A percentile compares a stretch with the other conserved stretches of the same genome.
Evolutionary conservation across 2,329 filamentous ascomycete genomes (phyloP).

Genomic region (Aspergillus sojae): DNA sequence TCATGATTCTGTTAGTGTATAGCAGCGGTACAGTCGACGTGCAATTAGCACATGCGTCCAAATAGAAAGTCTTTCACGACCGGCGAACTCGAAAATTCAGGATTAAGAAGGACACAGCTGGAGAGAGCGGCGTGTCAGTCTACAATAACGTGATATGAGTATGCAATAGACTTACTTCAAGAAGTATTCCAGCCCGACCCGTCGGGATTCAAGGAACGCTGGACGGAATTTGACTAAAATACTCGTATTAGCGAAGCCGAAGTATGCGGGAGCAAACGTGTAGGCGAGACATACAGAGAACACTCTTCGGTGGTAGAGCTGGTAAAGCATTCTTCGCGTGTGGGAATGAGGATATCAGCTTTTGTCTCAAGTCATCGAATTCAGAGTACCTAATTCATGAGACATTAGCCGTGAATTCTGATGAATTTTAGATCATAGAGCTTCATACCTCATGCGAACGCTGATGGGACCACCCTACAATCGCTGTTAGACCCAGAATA

Average conservation of each 20-base stretch:
- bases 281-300: slow-evolving; percentile 66
- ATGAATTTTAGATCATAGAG: not conserved
- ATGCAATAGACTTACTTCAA: slow-evolving; percentile 69
- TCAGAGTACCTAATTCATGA: slow-evolving; percentile 72
- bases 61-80: slow-evolving; percentile 91
- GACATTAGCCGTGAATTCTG: slow-evolving; percentile 22
- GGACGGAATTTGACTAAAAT: slow-evolving; percentile 68
- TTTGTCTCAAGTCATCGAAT: slow-evolving; percentile 78
- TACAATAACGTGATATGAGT: not conserved
- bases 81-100: slow-evolving; percentile 89
- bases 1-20: slow-evolving; percentile 7
- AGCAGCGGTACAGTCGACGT: not conserved
- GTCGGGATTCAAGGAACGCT: slow-evolving; percentile 81
- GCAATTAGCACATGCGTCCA: slow-evolving; percentile 33
- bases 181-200: slow-evolving; percentile 85
- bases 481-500: slow-evolving; percentile 19
- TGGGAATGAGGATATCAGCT: slow-evolving; percentile 79
- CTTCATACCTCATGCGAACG: slow-evolving; percentile 59
- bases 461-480: slow-evolving; percentile 58
- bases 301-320: slow-evolving; percentile 85
- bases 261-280: not conserved
- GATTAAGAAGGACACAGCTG: slow-evolving; percentile 88
- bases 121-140: not conserved
- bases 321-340: slow-evolving; percentile 83
- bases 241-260: slow-evolving; percentile 14